These are phyloP conservation scores for Phytophthora colocasiae DNA, from an alignment of 352 stramenopile genomes.

Conservation along the genomic window DNA sequence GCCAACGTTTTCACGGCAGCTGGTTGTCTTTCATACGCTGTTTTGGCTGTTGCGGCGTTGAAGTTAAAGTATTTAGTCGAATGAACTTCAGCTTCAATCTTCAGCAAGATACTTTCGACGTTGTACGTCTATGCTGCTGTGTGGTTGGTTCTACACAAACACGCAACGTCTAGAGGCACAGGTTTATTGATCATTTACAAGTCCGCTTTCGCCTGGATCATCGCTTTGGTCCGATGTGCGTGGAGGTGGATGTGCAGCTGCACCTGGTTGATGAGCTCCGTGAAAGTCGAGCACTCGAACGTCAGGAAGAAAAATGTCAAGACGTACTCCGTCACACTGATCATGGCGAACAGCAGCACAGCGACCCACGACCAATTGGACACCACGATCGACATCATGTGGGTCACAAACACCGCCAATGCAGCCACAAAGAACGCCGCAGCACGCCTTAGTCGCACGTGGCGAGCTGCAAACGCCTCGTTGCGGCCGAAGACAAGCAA, in stretches of 20 bases:
- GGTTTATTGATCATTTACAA: conserved; percentile 10
- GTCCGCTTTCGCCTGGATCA: conserved; percentile 10
- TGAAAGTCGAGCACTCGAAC: conserved; percentile 85
- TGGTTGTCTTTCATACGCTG: not conserved
- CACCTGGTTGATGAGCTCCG: conserved; percentile 74
- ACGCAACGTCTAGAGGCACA: conserved; percentile 21
- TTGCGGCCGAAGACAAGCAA: conserved; percentile 50
- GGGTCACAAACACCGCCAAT: conserved; percentile 36
- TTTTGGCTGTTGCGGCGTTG: not conserved
- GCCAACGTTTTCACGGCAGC: not conserved
- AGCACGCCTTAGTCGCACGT: conserved; percentile 47
- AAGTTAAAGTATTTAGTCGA: not conserved
- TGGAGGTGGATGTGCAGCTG: conserved; percentile 60
- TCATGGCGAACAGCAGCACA: conserved; percentile 46
- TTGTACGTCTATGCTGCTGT: conserved; percentile 34
- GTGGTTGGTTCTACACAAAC: conserved; percentile 22
- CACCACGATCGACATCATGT: conserved; percentile 41
- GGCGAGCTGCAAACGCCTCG: conserved; percentile 48
- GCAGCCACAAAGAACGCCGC: conserved; percentile 41
- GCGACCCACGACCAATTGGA: conserved; percentile 43
- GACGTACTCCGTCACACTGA: conserved; percentile 66
- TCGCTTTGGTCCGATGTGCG: conserved; percentile 18
- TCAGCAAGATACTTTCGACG: conserved; percentile 11
- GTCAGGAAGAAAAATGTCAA: conserved; percentile 84
- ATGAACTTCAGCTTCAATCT: not conserved